phyloP scores from a whole-genome alignment of 306 rosid genomes.

The Sophora flavescens region DNA sequence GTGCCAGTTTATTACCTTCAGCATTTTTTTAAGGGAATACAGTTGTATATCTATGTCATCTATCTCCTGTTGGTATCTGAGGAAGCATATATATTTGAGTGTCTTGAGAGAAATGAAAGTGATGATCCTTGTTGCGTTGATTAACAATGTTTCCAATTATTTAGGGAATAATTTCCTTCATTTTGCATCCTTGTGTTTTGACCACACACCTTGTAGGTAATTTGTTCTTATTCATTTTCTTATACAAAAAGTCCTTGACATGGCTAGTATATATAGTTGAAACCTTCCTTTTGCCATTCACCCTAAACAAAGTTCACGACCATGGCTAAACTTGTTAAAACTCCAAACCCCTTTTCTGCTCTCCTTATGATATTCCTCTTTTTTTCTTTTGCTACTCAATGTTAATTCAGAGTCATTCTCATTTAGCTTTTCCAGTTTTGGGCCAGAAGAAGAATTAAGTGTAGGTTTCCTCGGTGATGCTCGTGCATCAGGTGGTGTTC shows the following conservation, averaged over 20 bases:
- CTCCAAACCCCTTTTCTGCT: not conserved
- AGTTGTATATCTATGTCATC: not conserved
- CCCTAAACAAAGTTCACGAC: not conserved
- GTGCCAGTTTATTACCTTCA: too few species aligned
- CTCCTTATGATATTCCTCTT: constrained; percentile 1
- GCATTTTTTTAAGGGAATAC: too few species aligned
- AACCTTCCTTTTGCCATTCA: not conserved
- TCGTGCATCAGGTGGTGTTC: not conserved
- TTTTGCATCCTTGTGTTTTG: not conserved
- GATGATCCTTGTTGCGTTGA: not conserved
- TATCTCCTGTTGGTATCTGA: not conserved
- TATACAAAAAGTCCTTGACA: not conserved
- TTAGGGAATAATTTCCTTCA: not conserved
- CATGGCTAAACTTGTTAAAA: not conserved
- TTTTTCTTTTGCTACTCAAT: constrained; percentile 3
- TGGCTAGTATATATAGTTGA: not conserved
- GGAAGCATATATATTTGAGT: not conserved
- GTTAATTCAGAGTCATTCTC: constrained; percentile 4
- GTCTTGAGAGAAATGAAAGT: not conserved
- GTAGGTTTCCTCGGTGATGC: not conserved
- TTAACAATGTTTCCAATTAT: not conserved
- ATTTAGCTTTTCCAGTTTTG: not conserved
- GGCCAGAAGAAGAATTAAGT: not conserved
- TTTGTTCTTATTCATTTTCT: not conserved
- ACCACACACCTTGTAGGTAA: not conserved